phyloP scores from a whole-genome alignment of 2,329 filamentous ascomycete species.

The Aspergillus sojae region DNA sequence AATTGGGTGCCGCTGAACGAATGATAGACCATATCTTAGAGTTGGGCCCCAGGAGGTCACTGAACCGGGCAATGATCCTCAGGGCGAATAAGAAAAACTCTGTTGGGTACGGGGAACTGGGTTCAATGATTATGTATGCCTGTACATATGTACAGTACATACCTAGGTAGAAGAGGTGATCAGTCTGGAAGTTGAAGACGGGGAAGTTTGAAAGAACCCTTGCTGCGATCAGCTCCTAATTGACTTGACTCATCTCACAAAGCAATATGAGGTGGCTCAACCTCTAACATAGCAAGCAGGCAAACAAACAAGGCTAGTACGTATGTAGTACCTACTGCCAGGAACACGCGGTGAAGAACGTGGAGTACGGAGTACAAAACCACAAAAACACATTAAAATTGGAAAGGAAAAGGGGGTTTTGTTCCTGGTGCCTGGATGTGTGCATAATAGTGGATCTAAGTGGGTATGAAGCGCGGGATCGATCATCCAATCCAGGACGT shows the following conservation, averaged over 20 bases:
- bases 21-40: not conserved
- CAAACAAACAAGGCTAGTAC: not conserved
- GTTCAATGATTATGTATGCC: too few relatives aligned
- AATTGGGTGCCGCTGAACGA: not conserved
- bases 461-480: not conserved
- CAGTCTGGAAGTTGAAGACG: too few relatives aligned
- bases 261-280: not conserved
- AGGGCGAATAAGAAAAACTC: constrained; percentile 1
- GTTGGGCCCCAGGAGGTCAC: not conserved
- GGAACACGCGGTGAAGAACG: constrained; percentile 1
- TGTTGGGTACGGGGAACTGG: not conserved
- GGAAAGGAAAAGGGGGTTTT: not conserved
- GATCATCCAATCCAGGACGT: not conserved
- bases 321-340: not conserved
- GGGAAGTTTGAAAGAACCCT: not conserved
- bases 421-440: constrained; percentile 2
- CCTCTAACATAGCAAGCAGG: not conserved
- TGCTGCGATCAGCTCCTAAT: not conserved
- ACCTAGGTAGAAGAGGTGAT: too few relatives aligned
- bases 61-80: constrained; percentile 13
- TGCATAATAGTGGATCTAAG: not conserved
- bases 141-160: too few relatives aligned
- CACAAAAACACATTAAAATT: not conserved
- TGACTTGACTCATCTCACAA: not conserved
- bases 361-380: not conserved